Evolutionary conservation across 306 rosid species (phyloP).

Genomic region (Medicago lupulina): DNA sequence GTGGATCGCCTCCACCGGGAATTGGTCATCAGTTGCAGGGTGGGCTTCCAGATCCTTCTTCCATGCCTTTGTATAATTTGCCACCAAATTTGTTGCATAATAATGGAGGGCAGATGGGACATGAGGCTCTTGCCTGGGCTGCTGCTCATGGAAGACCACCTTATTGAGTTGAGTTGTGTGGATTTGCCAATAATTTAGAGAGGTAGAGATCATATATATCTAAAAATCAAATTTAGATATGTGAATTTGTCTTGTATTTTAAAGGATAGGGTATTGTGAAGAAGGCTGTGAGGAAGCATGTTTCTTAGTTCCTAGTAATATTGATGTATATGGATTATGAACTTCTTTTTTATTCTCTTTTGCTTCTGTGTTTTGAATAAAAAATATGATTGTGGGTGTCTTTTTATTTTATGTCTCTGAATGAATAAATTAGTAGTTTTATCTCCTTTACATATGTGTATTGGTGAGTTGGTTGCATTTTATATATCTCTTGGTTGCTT

Average conservation of each 20-base stretch:
- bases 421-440: neutral
- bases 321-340: slow-evolving; percentile 13
- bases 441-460: neutral
- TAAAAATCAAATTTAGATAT: slow-evolving; percentile 11
- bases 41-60: slow-evolving; percentile 67
- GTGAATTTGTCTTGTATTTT: slow-evolving; percentile 16
- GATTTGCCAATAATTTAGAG: neutral
- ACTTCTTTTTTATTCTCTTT: neutral
- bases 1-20: slow-evolving; percentile 57
- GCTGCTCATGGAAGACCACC: slow-evolving; percentile 66
- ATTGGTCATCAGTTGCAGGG: slow-evolving; percentile 60
- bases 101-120: slow-evolving; percentile 72
- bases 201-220: neutral
- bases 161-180: slow-evolving; percentile 44
- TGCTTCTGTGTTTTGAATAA: slow-evolving; percentile 11
- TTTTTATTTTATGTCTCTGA: neutral
- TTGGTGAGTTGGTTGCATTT: neutral
- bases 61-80: slow-evolving; percentile 66
- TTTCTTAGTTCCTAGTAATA: neutral
- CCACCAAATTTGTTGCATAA: slow-evolving; percentile 69
- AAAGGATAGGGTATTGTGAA: neutral
- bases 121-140: slow-evolving; percentile 78
- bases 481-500: neutral
- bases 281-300: neutral
- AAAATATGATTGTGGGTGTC: neutral